A percentile compares a stretch with the other conserved stretches of the same genome.
phyloP scores from a whole-genome alignment of 352 stramenopile genomes.

The Phytophthora pinifolia region DNA sequence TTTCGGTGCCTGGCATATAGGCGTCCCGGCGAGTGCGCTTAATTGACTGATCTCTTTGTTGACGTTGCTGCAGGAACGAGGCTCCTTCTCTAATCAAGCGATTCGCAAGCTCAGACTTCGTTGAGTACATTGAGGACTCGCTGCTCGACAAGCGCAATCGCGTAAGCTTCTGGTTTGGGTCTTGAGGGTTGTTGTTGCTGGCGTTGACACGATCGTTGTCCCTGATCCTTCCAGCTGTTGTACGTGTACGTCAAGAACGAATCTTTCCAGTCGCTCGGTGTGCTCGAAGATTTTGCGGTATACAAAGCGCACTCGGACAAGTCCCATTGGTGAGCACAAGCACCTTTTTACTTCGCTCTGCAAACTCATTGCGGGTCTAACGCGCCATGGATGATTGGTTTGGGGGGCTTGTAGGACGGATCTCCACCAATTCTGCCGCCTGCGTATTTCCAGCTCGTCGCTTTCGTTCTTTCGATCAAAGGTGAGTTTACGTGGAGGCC shows the following conservation, averaged over 20 bases:
- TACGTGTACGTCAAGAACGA: conserved; percentile 81
- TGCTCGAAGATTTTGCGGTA: conserved; percentile 72
- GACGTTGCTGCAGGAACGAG: conserved; percentile 48
- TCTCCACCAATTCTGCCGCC: conserved; percentile 63
- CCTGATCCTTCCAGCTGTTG: conserved; percentile 43
- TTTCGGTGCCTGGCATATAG: conserved; percentile 39
- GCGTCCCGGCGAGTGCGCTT: neutral
- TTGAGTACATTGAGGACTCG: conserved; percentile 80
- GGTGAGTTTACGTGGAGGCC: conserved; percentile 21
- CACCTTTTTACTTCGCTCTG: neutral
- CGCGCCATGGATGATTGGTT: neutral
- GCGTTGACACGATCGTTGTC: neutral
- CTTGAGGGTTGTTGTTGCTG: neutral
- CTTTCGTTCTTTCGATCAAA: conserved; percentile 76
- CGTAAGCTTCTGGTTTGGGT: conserved; percentile 32
- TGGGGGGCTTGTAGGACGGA: conserved; percentile 43
- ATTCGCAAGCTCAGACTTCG: conserved; percentile 67
- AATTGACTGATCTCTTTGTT: neutral
- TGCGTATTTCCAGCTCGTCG: conserved; percentile 73
- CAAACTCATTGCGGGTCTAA: neutral
- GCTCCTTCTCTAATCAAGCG: conserved; percentile 77
- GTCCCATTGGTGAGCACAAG: conserved; percentile 39
- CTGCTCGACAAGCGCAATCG: conserved; percentile 72
- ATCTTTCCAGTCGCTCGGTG: conserved; percentile 67
- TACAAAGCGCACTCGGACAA: conserved; percentile 46